phyloP scores from a whole-genome alignment of 2,329 filamentous ascomycete species.

The Penicillium concentricum region DNA sequence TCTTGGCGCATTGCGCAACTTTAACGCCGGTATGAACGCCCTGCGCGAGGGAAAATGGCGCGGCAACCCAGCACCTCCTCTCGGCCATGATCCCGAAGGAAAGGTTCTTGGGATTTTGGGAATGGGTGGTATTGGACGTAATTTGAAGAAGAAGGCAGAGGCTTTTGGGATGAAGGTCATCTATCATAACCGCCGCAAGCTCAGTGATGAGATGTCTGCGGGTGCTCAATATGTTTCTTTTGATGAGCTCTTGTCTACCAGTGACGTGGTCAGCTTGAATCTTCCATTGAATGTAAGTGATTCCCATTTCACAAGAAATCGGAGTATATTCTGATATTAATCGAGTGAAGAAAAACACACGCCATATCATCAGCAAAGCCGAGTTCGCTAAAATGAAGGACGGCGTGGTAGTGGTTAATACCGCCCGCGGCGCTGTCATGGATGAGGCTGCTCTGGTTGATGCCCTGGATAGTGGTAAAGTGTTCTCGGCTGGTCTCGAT shows the following conservation, averaged over 20 bases:
- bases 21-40: slow-evolving; percentile 64
- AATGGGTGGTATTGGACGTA: slow-evolving; percentile 82
- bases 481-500: slow-evolving; percentile 71
- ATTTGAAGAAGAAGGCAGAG: slow-evolving; percentile 70
- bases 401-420: slow-evolving; percentile 76
- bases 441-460: slow-evolving; percentile 76
- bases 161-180: slow-evolving; percentile 73
- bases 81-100: slow-evolving; percentile 75
- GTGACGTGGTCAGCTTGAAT: slow-evolving; percentile 78
- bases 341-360: slow-evolving; percentile 57
- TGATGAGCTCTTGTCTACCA: slow-evolving; percentile 66
- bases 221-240: slow-evolving; percentile 58
- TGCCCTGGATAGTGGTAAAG: slow-evolving; percentile 67
- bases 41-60: slow-evolving; percentile 69
- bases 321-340: slow-evolving; percentile 2
- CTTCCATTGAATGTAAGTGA: slow-evolving; percentile 72
- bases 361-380: slow-evolving; percentile 68
- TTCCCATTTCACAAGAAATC: slow-evolving; percentile 3
- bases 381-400: slow-evolving; percentile 77
- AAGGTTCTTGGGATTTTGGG: slow-evolving; percentile 78
- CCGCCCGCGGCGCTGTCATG: slow-evolving; percentile 77
- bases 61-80: slow-evolving; percentile 53
- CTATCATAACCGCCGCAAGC: slow-evolving; percentile 69
- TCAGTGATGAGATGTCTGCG: slow-evolving; percentile 53
- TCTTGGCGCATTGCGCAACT: slow-evolving; percentile 73